A percentile compares a stretch with the other conserved stretches of the same genome.
These are phyloP conservation scores for Huntiella omanensis DNA, from an alignment of 2,329 filamentous ascomycete species.

Conservation along the genomic window DNA sequence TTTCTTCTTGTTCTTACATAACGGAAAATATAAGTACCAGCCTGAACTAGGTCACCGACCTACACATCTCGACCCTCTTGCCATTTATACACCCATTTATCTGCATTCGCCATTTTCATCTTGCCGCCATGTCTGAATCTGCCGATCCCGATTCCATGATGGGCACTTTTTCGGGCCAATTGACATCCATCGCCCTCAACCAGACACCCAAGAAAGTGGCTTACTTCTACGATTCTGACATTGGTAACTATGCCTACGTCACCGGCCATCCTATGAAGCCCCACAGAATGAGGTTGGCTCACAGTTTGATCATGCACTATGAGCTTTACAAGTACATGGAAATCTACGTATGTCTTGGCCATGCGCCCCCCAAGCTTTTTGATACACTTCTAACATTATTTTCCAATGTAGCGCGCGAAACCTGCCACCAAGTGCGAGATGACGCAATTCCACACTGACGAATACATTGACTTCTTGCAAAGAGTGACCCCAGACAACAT, in stretches of 20 bases:
- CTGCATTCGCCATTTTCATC: neutral
- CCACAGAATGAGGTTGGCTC: conserved; percentile 83
- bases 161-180: conserved; percentile 8
- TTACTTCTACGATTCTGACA: conserved; percentile 97
- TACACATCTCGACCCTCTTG: neutral
- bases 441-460: conserved; percentile 81
- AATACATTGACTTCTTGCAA: conserved; percentile 87
- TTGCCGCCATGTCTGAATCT: neutral
- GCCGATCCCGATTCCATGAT: conserved; percentile 8
- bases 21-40: no score
- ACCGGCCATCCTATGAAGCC: conserved; percentile 98
- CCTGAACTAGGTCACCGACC: no score
- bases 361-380: neutral
- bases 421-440: conserved; percentile 79
- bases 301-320: conserved; percentile 91
- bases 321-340: conserved; percentile 94
- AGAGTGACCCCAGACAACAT: conserved; percentile 98
- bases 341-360: conserved; percentile 52
- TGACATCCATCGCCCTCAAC: conserved; percentile 29
- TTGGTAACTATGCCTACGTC: conserved; percentile 95
- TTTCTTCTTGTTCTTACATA: no score
- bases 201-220: conserved; percentile 60
- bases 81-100: neutral
- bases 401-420: conserved; percentile 52
- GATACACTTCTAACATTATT: neutral